A percentile compares a stretch with the other conserved stretches of the same genome.
phyloP scores from a whole-genome alignment of 768 basidiomycete species.

The Hortiboletus campestris region DNA sequence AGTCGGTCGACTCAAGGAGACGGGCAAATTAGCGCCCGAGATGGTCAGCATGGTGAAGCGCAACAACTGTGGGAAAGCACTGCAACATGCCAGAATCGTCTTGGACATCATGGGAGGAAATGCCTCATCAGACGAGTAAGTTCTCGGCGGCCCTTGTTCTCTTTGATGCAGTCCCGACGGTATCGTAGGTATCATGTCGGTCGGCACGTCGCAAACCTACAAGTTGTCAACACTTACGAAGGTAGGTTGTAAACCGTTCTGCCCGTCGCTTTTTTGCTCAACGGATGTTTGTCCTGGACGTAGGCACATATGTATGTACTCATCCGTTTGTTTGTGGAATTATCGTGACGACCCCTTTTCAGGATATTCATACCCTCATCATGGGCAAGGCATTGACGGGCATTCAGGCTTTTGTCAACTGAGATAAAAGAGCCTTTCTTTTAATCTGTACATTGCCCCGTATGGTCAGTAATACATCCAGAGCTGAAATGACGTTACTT shows the following conservation, averaged over 20 bases:
- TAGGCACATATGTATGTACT: slow-evolving; percentile 58
- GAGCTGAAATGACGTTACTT: neutral
- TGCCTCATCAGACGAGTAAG: slow-evolving; percentile 88
- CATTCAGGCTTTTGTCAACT: slow-evolving; percentile 78
- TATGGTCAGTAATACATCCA: neutral
- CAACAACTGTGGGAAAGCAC: slow-evolving; percentile 93
- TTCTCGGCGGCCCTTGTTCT: neutral
- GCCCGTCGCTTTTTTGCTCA: neutral
- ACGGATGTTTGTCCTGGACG: neutral
- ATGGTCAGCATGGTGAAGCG: slow-evolving; percentile 95
- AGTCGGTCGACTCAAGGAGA: slow-evolving; percentile 86
- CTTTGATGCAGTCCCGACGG: neutral
- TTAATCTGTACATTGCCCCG: neutral
- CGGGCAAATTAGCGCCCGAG: slow-evolving; percentile 70
- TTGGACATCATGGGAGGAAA: slow-evolving; percentile 95
- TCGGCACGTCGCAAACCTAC: slow-evolving; percentile 91
- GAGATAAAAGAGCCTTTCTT: slow-evolving; percentile 7
- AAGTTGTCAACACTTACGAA: slow-evolving; percentile 96
- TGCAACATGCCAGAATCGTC: slow-evolving; percentile 75
- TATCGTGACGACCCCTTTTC: slow-evolving; percentile 9
- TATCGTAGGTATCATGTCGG: slow-evolving; percentile 79
- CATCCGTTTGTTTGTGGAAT: neutral
- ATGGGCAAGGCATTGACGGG: slow-evolving; percentile 92
- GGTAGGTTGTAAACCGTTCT: slow-evolving; percentile 41
- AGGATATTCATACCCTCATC: slow-evolving; percentile 91